Percentiles rank a stretch among this genome's conserved stretches.
phyloP scores from a whole-genome alignment of 2,329 filamentous ascomycete genomes.

The Bipolaris cookei region DNA sequence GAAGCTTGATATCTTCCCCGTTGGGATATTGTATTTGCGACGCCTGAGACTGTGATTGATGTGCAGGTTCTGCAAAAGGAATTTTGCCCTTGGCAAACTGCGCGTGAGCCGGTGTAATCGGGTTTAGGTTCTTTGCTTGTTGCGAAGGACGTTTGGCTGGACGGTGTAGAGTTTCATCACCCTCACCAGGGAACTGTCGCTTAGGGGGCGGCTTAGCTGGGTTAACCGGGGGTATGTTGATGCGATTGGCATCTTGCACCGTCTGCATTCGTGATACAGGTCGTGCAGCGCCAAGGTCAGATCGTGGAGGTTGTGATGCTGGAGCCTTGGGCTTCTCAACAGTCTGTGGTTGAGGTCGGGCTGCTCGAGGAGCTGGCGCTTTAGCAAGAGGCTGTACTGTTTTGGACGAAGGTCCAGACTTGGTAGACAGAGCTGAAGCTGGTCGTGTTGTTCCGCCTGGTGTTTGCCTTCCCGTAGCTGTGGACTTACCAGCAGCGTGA shows the following conservation, averaged over 20 bases:
- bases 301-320: constrained; percentile 50
- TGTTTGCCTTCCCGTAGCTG: constrained; percentile 62
- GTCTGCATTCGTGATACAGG: constrained; percentile 67
- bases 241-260: constrained; percentile 65
- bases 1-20: constrained; percentile 87
- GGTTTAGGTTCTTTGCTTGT: constrained; percentile 54
- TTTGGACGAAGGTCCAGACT: constrained; percentile 28
- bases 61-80: constrained; percentile 77
- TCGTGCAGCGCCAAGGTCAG: constrained; percentile 58
- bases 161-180: constrained; percentile 62
- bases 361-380: constrained; percentile 34
- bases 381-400: constrained; percentile 32
- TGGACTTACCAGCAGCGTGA: constrained; percentile 30
- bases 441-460: constrained; percentile 36
- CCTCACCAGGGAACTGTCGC: constrained; percentile 75
- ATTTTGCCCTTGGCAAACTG: constrained; percentile 85
- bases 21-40: constrained; percentile 80
- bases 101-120: constrained; percentile 64
- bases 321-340: constrained; percentile 70
- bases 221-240: constrained; percentile 61
- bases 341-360: constrained; percentile 52
- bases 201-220: constrained; percentile 76
- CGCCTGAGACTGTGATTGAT: constrained; percentile 54
- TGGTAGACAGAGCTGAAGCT: constrained; percentile 36
- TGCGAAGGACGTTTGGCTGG: constrained; percentile 46